Conservation (phyloP, 257 asterid species). For the Solanum phureja region DNA sequence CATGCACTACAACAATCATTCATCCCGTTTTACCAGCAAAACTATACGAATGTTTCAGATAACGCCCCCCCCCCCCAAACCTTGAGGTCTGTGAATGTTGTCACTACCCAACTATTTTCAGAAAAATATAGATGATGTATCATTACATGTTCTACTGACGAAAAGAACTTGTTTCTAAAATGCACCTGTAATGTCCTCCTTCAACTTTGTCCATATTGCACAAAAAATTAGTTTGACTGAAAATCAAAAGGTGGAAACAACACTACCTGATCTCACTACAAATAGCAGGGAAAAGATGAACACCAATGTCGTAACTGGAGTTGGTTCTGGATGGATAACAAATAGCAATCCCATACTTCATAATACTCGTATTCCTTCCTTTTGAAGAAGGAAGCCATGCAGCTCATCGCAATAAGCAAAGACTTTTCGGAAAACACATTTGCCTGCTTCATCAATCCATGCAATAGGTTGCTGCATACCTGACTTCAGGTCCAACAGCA, state of each 20-base stretch:
- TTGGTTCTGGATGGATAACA: constrained; percentile 20
- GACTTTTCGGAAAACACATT: constrained; percentile 63
- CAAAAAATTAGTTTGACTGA: not conserved
- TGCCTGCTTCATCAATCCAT: constrained; percentile 76
- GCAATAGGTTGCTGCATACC: constrained; percentile 62
- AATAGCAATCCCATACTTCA: constrained; percentile 55
- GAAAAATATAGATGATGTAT: not conserved
- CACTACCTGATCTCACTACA: constrained; percentile 59
- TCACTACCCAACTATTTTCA: not conserved
- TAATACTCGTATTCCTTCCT: constrained; percentile 26
- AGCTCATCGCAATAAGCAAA: constrained; percentile 26
- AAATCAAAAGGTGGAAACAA: constrained; percentile 2
- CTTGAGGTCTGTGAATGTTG: not conserved
- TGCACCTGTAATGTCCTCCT: not conserved
- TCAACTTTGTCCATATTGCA: not conserved
- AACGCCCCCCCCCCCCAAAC: not conserved
- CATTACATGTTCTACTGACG: not conserved
- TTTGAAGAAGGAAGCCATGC: constrained; percentile 50
- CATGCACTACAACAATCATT: not conserved
- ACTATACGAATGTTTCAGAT: not conserved
- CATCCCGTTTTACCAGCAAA: not conserved
- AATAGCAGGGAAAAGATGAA: constrained; percentile 61
- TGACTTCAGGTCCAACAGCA: constrained; percentile 43
- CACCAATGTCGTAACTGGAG: constrained; percentile 40
- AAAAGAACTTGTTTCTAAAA: not conserved